Percentiles rank a stretch among this genome's conserved stretches.
Evolutionary conservation across 805 yeast species (phyloP).

Genomic region (Metschnikowia aberdeeniae): DNA sequence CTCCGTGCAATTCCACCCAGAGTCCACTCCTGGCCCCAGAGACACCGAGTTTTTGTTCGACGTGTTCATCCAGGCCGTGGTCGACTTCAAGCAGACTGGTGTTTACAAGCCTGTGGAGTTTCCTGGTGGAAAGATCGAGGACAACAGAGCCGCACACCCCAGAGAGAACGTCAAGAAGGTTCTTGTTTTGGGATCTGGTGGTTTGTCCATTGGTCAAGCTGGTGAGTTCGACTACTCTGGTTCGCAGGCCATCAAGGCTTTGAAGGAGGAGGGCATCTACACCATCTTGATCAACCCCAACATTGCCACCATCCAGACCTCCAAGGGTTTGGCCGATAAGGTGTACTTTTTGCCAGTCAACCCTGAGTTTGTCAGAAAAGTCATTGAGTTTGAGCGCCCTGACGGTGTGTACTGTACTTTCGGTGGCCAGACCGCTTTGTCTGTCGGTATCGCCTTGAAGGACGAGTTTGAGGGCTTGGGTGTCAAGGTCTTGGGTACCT

Average conservation of each 20-base stretch:
- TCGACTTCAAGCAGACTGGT: conserved; percentile 57
- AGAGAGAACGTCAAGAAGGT: conserved; percentile 84
- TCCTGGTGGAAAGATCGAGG: conserved; percentile 84
- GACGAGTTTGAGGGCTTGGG: conserved; percentile 92
- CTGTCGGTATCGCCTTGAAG: conserved; percentile 92
- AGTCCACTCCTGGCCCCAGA: conserved; percentile 98
- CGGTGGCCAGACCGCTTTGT: conserved; percentile 98
- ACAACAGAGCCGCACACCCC: conserved; percentile 73
- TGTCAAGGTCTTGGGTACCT: conserved; percentile 95
- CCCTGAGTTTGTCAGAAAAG: conserved; percentile 93
- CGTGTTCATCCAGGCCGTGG: conserved; percentile 79
- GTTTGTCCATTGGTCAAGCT: conserved; percentile 97
- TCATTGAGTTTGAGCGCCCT: conserved; percentile 90
- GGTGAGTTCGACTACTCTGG: conserved; percentile 99
- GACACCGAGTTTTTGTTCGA: conserved; percentile 97
- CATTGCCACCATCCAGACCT: conserved; percentile 97
- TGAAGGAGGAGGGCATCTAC: conserved; percentile 96
- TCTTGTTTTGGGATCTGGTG: conserved; percentile 95
- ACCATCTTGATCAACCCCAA: conserved; percentile 95
- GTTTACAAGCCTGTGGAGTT: conserved; percentile 68
- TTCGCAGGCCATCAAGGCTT: conserved; percentile 97
- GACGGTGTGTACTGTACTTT: conserved; percentile 96
- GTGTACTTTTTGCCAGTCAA: conserved; percentile 98
- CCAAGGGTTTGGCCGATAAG: conserved; percentile 96
- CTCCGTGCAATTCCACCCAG: conserved; percentile 99